Evolutionary conservation across 768 basidiomycete genomes (phyloP).

Genomic region (Lactarius deliciosus): DNA sequence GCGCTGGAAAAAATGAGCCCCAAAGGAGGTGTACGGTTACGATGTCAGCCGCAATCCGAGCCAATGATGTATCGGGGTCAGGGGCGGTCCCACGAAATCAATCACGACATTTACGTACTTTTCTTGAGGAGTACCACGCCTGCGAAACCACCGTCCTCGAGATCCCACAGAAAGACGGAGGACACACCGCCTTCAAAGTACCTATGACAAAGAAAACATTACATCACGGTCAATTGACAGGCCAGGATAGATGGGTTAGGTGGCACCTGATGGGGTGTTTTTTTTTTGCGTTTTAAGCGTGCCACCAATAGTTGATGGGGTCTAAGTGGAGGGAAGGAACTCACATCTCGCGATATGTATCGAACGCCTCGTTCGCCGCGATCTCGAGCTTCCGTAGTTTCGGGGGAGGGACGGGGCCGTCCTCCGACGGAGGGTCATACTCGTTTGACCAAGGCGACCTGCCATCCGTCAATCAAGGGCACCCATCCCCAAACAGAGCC

Average conservation of each 20-base stretch:
- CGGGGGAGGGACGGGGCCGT: conserved; percentile 81
- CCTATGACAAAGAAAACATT: conserved; percentile 41
- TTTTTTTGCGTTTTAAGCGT: not conserved
- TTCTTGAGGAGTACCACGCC: conserved; percentile 97
- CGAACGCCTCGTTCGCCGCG: conserved; percentile 93
- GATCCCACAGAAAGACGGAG: conserved; percentile 96
- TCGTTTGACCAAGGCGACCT: conserved; percentile 99
- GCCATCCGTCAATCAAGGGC: not conserved
- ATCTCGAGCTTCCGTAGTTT: conserved; percentile 91
- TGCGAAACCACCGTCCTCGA: conserved; percentile 94
- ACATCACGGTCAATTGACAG: conserved; percentile 8
- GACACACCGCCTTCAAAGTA: conserved; percentile 99
- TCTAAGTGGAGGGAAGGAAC: conserved; percentile 30
- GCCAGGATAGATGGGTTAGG: not conserved
- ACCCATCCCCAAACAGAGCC: not conserved
- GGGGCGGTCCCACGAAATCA: not conserved
- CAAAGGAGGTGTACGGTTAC: not conserved
- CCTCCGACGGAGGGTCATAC: conserved; percentile 87
- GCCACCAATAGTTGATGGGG: not conserved
- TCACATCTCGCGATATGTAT: conserved; percentile 94
- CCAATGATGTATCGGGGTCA: not conserved
- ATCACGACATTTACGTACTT: conserved; percentile 46
- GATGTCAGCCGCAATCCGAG: not conserved
- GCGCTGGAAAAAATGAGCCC: conserved; percentile 42
- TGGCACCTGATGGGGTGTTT: not conserved